Base-by-base conservation (phyloP, 352 stramenopile genomes). In the Phytophthora pini region DNA sequence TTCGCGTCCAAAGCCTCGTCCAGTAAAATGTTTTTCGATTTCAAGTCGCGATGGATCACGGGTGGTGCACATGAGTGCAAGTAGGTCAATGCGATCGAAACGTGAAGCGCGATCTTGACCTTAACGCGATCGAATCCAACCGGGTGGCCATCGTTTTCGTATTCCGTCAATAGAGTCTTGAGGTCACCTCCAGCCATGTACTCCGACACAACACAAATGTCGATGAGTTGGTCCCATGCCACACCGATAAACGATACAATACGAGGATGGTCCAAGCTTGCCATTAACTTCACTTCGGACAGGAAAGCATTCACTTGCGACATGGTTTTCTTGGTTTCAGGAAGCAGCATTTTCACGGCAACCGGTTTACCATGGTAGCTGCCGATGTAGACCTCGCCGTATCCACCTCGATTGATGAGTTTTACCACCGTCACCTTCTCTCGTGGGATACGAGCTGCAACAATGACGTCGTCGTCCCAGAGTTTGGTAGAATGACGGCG, bases 141-240 rank as follows among this genome's bases (percentile, higher is more conserved):
- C 9, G 72, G 61, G 1, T 59, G 68, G 6, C 34, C 46, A 20
- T 66, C 41, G 2, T 65, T 24, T 5, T 84, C 60, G 29, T 63
- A 82, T 2, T 72, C 41, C 0, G 31, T 64, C 8, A 87, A 43
- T 45, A 82, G 29, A 22, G 51, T 60, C 20, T 75, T 74, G 15
- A 88, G 47, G 29, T 88, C 76, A 0, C 65, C 60, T 1, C 65
- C 60, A 38, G 49, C 65, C 79, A 88, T 88, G 72, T 79, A 84
- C 58, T 88, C 79, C 13, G 73, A 82, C 9, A 88, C 59, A 3
- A 72, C 72, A 17, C 68, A 78, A 12, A 84, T 45, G 20, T 80
- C 65, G 8, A 61, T 70, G 24, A 80, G 57, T 32, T 71, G 61
- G 40, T 80, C 68, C 76, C 76, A 85, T 5, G 77, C 71, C 4